Evolutionary conservation across 495 filamentous ascomycete genomes (phyloP).

Genomic region (Daldinia concentrica): DNA sequence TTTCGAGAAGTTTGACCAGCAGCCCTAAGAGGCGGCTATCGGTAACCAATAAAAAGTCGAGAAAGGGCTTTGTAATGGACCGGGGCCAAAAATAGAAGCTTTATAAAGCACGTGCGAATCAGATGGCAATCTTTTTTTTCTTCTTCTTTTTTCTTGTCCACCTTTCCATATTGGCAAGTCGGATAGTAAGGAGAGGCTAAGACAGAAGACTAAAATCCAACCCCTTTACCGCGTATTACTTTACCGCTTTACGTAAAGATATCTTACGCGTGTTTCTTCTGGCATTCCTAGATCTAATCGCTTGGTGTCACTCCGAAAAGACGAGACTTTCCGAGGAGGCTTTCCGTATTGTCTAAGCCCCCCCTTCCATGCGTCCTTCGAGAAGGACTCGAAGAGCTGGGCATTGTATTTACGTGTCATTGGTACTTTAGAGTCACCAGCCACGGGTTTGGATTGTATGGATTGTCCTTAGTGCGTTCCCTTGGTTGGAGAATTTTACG

Average conservation of each 20-base stretch:
- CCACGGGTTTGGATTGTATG: conserved; percentile 14
- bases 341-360: conserved; percentile 38
- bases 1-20: conserved; percentile 37
- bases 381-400: conserved; percentile 31
- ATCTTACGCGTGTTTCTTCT: not conserved
- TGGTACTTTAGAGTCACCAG: conserved; percentile 4
- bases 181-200: conserved; percentile 3
- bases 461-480: not conserved
- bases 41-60: conserved; percentile 35
- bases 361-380: conserved; percentile 40
- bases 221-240: conserved; percentile 27
- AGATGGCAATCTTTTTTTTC: conserved; percentile 4
- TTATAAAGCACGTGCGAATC: conserved; percentile 40
- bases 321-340: not conserved
- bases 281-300: conserved; percentile 27
- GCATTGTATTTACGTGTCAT: not conserved
- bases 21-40: conserved; percentile 25
- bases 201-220: conserved; percentile 16
- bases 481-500: conserved; percentile 4
- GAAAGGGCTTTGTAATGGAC: conserved; percentile 31
- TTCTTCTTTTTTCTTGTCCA: conserved; percentile 1
- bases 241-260: conserved; percentile 31
- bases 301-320: conserved; percentile 25
- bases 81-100: conserved; percentile 34
- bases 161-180: not conserved